Evolutionary conservation across 106 monocot species (phyloP).

Genomic region (Dioscorea dumetorum): DNA sequence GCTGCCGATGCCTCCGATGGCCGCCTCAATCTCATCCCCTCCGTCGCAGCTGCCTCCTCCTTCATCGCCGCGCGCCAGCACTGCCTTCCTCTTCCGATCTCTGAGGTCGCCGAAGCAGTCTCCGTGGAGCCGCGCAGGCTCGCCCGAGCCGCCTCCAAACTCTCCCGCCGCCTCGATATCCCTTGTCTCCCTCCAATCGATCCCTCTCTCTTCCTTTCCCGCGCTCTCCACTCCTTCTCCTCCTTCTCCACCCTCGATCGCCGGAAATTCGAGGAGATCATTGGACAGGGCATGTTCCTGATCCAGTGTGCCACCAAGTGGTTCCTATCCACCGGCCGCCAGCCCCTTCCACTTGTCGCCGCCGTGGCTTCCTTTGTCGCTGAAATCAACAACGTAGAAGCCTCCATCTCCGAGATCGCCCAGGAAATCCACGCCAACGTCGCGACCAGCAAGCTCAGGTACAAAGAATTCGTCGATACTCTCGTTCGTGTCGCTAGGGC

Average conservation of each 20-base stretch:
- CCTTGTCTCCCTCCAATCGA: slow-evolving; percentile 41
- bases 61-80: slow-evolving; percentile 36
- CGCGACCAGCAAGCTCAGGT: slow-evolving; percentile 33
- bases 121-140: slow-evolving; percentile 23
- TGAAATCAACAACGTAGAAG: slow-evolving; percentile 31
- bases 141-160: slow-evolving; percentile 39
- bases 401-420: slow-evolving; percentile 46
- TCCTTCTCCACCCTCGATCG: slow-evolving; percentile 11
- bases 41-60: slow-evolving; percentile 52
- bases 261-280: slow-evolving; percentile 29
- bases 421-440: slow-evolving; percentile 29
- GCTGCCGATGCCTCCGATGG: slow-evolving; percentile 43
- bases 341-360: slow-evolving; percentile 60
- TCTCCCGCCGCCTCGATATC: slow-evolving; percentile 31
- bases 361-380: slow-evolving; percentile 40
- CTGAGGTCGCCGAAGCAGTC: slow-evolving; percentile 43
- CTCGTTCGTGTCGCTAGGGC: slow-evolving; percentile 42
- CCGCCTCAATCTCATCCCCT: slow-evolving; percentile 37
- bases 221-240: slow-evolving; percentile 10
- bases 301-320: slow-evolving; percentile 56
- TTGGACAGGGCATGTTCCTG: slow-evolving; percentile 53
- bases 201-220: slow-evolving; percentile 22
- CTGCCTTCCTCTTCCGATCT: slow-evolving; percentile 43
- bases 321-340: slow-evolving; percentile 70
- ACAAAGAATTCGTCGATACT: slow-evolving; percentile 42